Conservation (phyloP, 345 rosid species). For the Citrus mangshanensis region DNA sequence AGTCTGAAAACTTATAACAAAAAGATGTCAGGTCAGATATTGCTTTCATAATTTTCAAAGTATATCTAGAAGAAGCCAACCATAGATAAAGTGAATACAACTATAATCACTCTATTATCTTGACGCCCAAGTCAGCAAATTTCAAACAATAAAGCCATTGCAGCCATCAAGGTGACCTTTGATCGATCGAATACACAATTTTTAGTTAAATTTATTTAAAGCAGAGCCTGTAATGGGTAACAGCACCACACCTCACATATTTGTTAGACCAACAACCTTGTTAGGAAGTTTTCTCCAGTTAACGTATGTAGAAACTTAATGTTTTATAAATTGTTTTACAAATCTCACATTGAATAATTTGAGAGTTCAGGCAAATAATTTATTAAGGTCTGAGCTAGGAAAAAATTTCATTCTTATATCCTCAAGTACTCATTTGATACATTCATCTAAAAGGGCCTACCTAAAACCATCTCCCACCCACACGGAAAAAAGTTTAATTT, state of each 20-base stretch:
- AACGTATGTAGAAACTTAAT: neutral
- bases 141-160: neutral
- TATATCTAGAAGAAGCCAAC: neutral
- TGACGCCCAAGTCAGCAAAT: neutral
- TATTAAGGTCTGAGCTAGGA: neutral
- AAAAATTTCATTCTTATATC: neutral
- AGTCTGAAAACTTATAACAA: slow-evolving; percentile 45
- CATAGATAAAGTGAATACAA: neutral
- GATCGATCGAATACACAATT: neutral
- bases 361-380: neutral
- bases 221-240: neutral
- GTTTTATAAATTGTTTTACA: neutral
- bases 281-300: neutral
- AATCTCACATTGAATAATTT: neutral
- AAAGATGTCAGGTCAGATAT: slow-evolving; percentile 12
- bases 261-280: neutral
- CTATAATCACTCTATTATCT: neutral
- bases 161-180: neutral
- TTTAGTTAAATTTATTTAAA: neutral
- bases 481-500: neutral
- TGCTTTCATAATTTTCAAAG: neutral
- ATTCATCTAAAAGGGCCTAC: neutral
- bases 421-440: neutral
- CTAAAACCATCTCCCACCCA: neutral
- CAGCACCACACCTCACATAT: neutral